A percentile compares a stretch with the other conserved stretches of the same genome.
These are phyloP conservation scores for Mycosarcoma maydis DNA, from an alignment of 1,284 basidiomycete species.

Conservation along the genomic window DNA sequence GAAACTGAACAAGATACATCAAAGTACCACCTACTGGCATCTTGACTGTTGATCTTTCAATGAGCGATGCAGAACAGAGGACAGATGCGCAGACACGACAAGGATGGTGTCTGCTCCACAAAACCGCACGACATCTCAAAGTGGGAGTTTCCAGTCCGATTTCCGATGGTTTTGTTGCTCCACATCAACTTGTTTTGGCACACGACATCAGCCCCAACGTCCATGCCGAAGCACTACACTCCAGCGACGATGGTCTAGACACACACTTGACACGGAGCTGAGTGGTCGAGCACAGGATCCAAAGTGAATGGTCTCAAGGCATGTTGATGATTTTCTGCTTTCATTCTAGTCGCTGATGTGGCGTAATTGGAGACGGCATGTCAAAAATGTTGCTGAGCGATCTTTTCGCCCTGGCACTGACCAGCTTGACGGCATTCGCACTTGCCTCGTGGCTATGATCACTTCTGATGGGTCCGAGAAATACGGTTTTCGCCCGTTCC, in stretches of 20 bases:
- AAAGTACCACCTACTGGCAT: constrained; percentile 19
- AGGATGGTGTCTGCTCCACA: no score
- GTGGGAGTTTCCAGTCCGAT: not conserved
- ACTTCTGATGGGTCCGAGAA: not conserved
- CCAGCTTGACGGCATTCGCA: not conserved
- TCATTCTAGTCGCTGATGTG: not conserved
- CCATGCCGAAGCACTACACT: no score
- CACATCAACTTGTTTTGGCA: constrained; percentile 16
- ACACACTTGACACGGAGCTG: not conserved
- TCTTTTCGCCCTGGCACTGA: constrained; percentile 7
- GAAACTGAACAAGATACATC: no score
- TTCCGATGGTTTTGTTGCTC: not conserved
- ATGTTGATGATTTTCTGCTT: no score
- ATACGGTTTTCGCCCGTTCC: not conserved
- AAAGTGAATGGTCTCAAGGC: no score
- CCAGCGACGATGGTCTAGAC: not conserved
- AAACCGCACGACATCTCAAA: constrained; percentile 6
- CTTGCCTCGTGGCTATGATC: not conserved
- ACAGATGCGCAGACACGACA: no score
- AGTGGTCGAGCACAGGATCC: not conserved
- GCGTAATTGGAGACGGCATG: constrained; percentile 1
- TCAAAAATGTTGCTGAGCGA: constrained; percentile 29
- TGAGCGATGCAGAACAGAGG: no score
- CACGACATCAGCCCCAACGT: constrained; percentile 1
- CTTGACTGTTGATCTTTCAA: not conserved